Percentiles rank a stretch among this genome's conserved stretches.
phyloP scores from a whole-genome alignment of 2,329 filamentous ascomycete genomes.

The Gaeumannomyces sp. region DNA sequence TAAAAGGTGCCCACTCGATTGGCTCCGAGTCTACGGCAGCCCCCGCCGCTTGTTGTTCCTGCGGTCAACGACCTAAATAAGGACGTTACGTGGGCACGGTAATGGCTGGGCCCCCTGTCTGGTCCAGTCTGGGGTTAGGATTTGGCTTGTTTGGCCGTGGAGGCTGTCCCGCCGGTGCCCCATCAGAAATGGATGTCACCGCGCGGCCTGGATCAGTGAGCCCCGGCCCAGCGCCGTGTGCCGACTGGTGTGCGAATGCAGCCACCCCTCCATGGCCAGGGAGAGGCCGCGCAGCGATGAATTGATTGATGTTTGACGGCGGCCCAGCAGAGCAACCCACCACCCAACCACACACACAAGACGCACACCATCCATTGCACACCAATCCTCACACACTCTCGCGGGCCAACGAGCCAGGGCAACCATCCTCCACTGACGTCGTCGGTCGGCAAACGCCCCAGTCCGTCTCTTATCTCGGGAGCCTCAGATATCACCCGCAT shows the following conservation, averaged over 20 bases:
- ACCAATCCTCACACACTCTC: not conserved
- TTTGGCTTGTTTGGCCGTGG: not conserved
- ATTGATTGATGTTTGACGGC: not conserved
- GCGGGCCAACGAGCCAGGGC: not conserved
- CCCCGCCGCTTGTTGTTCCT: not conserved
- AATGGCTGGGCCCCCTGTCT: not conserved
- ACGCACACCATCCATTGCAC: not conserved
- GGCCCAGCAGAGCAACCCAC: not conserved
- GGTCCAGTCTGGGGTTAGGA: not conserved
- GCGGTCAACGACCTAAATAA: not conserved
- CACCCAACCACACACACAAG: too few relatives aligned
- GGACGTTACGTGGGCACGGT: not conserved
- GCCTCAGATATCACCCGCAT: constrained; percentile 8
- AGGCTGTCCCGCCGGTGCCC: too few relatives aligned
- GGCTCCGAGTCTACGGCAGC: too few relatives aligned
- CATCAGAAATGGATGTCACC: not conserved
- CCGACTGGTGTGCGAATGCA: not conserved
- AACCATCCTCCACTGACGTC: not conserved
- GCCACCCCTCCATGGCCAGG: not conserved
- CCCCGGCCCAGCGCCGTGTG: too few relatives aligned
- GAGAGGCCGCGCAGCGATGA: too few relatives aligned
- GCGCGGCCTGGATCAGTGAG: not conserved
- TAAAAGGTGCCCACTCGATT: not conserved
- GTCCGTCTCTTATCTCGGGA: constrained; percentile 5
- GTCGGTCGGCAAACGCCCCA: not conserved